Base-by-base conservation (phyloP, 768 basidiomycete genomes). In the Pleurotus citrinopileatus region DNA sequence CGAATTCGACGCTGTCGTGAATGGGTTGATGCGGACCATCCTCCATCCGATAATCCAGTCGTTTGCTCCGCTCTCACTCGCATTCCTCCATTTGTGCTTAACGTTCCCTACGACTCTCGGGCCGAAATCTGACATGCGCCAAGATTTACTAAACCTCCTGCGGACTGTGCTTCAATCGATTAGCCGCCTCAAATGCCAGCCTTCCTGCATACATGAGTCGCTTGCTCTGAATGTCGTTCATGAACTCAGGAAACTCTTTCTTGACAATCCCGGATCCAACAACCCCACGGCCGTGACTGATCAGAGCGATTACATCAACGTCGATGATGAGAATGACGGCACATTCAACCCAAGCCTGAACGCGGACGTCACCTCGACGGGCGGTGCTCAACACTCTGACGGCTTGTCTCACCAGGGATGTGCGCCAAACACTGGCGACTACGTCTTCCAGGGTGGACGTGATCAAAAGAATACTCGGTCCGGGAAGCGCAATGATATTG, bases 191-290 rank as follows among this genome's bases (percentile, higher is more conserved):
- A 26, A 28, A 28, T 34, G 19, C 23, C 13, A 17, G 25, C 55
- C 42, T 10, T 37, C 57, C 9, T 42, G 57, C 51, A 47, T 64
- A 8, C 59, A 61, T 15, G 57, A 57, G 26, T 63, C 73, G n/a
- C 61, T 77, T 54, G 66, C 73, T 25, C 57, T 78, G 56, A 69
- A 69, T 55, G 65, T 70, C 8, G 57, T 75, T 32, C 70, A 70
- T 34, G 72, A 78, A 56, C 61, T 81, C 19, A 62, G 69, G 42
- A 57, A 59, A 38, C 64, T 72, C 51, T 65, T 60, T 26, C 22
- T n/a, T 51, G 29, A 34, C 34, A 34, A 50, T 13, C 45, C 54
- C 48, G 40, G 25, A 12, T 28, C 51, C 29, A 34, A 19, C 26
- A 22, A 12, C 43, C 8, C 9, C 40, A 13, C 44, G 37, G 42